These are phyloP conservation scores for Dactylellina sp. DNA, from an alignment of 2,329 filamentous ascomycete genomes.

Conservation along the genomic window DNA sequence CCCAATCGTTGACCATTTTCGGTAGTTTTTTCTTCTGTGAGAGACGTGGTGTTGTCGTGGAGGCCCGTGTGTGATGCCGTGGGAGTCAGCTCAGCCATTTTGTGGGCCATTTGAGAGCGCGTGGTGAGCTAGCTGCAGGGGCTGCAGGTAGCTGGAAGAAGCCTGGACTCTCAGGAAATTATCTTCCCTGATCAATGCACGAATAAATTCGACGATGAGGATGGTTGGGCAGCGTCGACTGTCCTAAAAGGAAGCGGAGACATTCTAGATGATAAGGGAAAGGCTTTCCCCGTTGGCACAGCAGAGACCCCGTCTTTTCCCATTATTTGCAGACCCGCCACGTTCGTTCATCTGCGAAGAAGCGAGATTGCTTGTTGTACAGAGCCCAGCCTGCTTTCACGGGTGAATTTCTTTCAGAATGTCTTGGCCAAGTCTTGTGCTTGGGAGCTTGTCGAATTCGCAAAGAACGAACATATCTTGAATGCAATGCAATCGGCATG, in stretches of 20 bases:
- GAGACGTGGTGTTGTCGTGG: neutral
- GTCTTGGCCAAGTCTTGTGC: constrained; percentile 4
- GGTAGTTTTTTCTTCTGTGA: constrained; percentile 7
- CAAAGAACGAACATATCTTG: neutral
- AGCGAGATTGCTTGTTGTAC: constrained; percentile 15
- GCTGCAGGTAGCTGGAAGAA: no score
- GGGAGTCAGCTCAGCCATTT: no score
- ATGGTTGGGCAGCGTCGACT: no score
- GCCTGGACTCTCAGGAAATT: no score
- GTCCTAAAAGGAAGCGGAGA: neutral
- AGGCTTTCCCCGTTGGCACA: no score
- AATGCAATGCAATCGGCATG: neutral
- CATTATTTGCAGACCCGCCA: constrained; percentile 4
- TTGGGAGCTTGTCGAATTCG: neutral
- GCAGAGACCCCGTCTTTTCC: no score
- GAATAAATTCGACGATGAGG: no score
- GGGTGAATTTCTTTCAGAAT: neutral
- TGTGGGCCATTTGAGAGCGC: no score
- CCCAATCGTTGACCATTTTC: constrained; percentile 2
- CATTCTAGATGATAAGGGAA: no score
- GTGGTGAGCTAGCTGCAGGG: no score
- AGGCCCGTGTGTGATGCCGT: no score
- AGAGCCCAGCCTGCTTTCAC: neutral
- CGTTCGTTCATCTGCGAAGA: constrained; percentile 9
- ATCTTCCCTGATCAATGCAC: no score